Evolutionary conservation across 2,329 filamentous ascomycete species (phyloP).

Genomic region (Geosmithia putterillii): DNA sequence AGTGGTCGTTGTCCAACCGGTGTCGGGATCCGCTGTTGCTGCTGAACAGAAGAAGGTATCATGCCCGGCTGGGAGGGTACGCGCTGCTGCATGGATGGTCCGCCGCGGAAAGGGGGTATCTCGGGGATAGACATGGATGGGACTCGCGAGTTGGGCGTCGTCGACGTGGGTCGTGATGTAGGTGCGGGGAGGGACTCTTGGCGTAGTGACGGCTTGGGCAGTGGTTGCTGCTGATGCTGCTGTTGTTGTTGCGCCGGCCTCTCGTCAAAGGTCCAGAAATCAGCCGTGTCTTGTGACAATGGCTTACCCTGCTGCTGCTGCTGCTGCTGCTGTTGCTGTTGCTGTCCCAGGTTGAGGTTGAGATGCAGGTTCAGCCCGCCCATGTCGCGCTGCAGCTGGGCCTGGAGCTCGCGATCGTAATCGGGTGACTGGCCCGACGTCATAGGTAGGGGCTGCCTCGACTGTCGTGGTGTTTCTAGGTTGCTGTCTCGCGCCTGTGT

Average conservation of each 20-base stretch:
- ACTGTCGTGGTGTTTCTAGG: constrained; percentile 31
- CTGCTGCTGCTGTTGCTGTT: not conserved
- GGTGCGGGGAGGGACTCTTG: constrained; percentile 18
- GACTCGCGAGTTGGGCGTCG: constrained; percentile 24
- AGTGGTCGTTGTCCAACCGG: constrained; percentile 3
- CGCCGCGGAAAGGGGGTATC: constrained; percentile 41
- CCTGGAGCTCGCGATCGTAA: constrained; percentile 47
- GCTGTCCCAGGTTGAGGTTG: not conserved
- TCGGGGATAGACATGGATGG: constrained; percentile 34
- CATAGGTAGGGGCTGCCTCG: constrained; percentile 33
- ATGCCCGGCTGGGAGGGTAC: constrained; percentile 10
- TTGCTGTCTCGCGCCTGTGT: constrained; percentile 12
- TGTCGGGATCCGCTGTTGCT: not conserved
- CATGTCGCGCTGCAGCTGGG: constrained; percentile 53
- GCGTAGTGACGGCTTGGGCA: too few relatives aligned
- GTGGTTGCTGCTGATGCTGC: constrained; percentile 10
- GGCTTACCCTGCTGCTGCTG: not conserved
- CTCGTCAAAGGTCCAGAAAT: not conserved
- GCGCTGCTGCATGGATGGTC: constrained; percentile 16
- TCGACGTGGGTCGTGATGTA: constrained; percentile 19
- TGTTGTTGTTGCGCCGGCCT: constrained; percentile 3
- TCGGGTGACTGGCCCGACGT: constrained; percentile 39
- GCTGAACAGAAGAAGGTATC: not conserved
- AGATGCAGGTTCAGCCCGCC: constrained; percentile 37
- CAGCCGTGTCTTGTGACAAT: not conserved